Percentiles rank a stretch among this genome's conserved stretches.
Conservation (phyloP, 129 eudicot species). For the Chrysanthemum makinoi region DNA sequence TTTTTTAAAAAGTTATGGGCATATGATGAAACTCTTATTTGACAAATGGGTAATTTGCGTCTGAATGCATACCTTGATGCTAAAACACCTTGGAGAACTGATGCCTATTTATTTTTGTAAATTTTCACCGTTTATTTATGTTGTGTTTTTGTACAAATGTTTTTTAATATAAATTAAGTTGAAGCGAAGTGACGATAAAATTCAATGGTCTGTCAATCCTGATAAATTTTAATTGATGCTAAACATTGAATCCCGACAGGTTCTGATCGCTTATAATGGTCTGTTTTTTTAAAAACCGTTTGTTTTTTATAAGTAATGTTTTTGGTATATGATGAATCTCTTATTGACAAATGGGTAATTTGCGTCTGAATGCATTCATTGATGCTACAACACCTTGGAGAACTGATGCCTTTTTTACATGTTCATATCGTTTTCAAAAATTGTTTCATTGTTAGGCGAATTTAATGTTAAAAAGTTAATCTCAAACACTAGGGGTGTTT, state of each 20-base stretch:
- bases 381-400: constrained; percentile 51
- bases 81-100: too few relatives aligned
- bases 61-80: constrained; percentile 40
- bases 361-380: constrained; percentile 58
- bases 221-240: constrained; percentile 51
- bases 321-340: constrained; percentile 53
- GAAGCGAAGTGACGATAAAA: constrained; percentile 66
- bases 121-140: neutral
- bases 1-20: too few relatives aligned
- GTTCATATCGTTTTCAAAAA: too few relatives aligned
- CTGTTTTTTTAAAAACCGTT: neutral
- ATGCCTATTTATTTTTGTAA: too few relatives aligned
- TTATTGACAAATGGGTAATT: constrained; percentile 66
- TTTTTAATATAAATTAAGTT: neutral
- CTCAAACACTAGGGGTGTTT: too few relatives aligned
- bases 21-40: constrained; percentile 19
- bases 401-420: constrained; percentile 32
- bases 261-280: constrained; percentile 46
- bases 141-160: neutral
- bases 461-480: too few relatives aligned
- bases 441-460: too few relatives aligned
- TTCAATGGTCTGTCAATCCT: constrained; percentile 87
- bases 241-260: constrained; percentile 76
- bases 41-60: constrained; percentile 83
- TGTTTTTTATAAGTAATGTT: too few relatives aligned